Evolutionary conservation across 2,329 filamentous ascomycete species (phyloP).

Genomic region (Ophiognomonia clavigignenti-juglandacearum): DNA sequence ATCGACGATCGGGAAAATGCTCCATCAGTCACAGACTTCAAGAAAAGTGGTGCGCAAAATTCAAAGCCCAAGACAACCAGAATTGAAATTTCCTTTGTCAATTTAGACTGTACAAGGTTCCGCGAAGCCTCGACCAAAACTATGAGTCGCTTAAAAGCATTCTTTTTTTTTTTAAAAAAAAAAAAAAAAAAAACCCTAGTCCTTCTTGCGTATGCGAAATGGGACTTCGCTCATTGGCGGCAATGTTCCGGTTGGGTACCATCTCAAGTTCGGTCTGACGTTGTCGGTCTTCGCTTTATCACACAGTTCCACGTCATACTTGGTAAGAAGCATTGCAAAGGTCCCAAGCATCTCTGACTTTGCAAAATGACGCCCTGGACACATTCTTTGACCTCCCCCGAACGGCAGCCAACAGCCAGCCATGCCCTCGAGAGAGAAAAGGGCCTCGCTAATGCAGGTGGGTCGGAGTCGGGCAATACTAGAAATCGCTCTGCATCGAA

Average conservation of each 20-base stretch:
- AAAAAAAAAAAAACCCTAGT: too few species aligned
- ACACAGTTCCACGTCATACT: background rate
- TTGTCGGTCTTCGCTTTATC: background rate
- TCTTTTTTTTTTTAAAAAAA: too few species aligned
- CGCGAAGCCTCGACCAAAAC: too few species aligned
- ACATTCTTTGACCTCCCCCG: background rate
- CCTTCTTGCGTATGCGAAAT: background rate
- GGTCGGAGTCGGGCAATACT: background rate
- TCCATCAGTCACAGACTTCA: too few species aligned
- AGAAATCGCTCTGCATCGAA: background rate
- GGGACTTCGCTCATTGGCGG: background rate
- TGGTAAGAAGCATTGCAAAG: background rate
- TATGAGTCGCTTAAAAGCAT: too few species aligned
- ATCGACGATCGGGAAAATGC: too few species aligned
- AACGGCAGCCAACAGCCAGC: background rate
- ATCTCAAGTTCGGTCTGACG: background rate
- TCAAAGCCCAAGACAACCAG: too few species aligned
- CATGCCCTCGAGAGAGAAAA: background rate
- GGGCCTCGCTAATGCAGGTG: background rate
- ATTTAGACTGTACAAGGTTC: too few species aligned
- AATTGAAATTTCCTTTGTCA: too few species aligned
- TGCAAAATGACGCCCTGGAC: background rate
- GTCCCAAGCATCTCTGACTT: background rate
- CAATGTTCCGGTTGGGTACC: background rate
- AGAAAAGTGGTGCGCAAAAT: too few species aligned